These are phyloP conservation scores for Fusarium sp. DNA, from an alignment of 2,329 filamentous ascomycete species.

Conservation along the genomic window DNA sequence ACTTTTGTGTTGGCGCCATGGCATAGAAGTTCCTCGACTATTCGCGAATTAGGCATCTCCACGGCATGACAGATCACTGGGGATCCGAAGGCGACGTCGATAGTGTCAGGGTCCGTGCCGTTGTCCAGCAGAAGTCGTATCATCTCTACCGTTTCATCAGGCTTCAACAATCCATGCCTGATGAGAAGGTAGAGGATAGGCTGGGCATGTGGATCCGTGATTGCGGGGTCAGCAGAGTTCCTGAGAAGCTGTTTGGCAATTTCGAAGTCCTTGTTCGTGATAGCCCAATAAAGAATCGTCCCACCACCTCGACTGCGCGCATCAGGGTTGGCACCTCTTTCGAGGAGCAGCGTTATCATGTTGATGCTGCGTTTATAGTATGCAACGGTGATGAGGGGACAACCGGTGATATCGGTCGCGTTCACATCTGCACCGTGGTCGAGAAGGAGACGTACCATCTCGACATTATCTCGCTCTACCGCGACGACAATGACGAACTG, in stretches of 20 bases:
- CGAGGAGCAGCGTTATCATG: not conserved
- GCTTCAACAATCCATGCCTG: conserved; percentile 5
- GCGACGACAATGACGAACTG: not conserved
- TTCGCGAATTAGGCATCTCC: not conserved
- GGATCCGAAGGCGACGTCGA: not conserved
- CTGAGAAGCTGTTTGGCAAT: not conserved
- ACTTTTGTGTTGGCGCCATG: conserved; percentile 10
- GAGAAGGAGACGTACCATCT: not conserved
- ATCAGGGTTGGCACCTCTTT: not conserved
- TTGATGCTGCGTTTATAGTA: not conserved
- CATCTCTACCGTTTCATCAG: conserved; percentile 1
- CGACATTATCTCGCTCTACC: not conserved
- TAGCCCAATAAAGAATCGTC: not conserved
- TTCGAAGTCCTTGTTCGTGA: conserved; percentile 1
- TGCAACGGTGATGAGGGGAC: not conserved
- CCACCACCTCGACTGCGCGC: not conserved
- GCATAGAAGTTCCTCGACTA: conserved; percentile 8
- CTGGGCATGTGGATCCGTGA: not conserved
- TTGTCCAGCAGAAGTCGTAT: conserved; percentile 2
- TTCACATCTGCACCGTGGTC: conserved; percentile 4
- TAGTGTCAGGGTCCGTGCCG: not conserved
- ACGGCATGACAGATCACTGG: conserved; percentile 26
- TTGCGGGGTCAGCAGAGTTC: not conserved
- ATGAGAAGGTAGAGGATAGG: conserved; percentile 18
- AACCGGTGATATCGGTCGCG: not conserved